Base-by-base conservation (phyloP, 345 rosid genomes). In the Trapa bicornis region DNA sequence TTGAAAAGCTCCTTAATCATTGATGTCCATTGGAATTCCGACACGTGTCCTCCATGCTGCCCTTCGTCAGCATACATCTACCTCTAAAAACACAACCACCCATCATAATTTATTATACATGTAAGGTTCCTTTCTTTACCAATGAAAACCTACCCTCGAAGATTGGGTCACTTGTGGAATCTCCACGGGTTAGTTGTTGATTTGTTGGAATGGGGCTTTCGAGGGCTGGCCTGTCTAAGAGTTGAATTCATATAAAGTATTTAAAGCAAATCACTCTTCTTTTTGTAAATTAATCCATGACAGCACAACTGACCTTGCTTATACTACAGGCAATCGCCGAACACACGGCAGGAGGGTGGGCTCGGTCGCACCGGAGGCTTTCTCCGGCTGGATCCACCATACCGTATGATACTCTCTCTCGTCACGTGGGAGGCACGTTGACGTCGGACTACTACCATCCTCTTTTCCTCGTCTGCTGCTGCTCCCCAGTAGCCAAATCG, bases 401-500 rank as follows among this genome's bases (percentile, higher is more conserved):
- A 38, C 47, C 64, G 29, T 22, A 22, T 22, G 29, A 22, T 22
- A 0, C 71, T 15, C 65, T 60, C 57, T 69, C 66, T 22, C 43
- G 2, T 69, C 66, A 43, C 72, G 66, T 69, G 72, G 9, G 13
- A 10, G 9, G 62, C 72, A 61, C 58, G 66, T 69, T 50, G 56
- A 10, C 65, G 12, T 56, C 47, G 38, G 64, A 67, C 63, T 36
- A 8, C 29, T 22, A 22, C 29, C 29, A 22, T 22, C 29, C 29
- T 22, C 29, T 22, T 22, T 22, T 50, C 56, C 56, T 2, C 3
- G 15, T 16, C 22, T 2, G 56, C 56, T 50, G 22, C 56, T 50
- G 22, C 56, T 50, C 56, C 56, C 56, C 1, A 50, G 1, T 36
- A 0, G 52, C 52, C 37, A 42, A 2, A 11, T 1, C 3, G 1